Evolutionary conservation across 192 early-diverging fungal genomes (phyloP).

Genomic region (Geranomyces variabilis): DNA sequence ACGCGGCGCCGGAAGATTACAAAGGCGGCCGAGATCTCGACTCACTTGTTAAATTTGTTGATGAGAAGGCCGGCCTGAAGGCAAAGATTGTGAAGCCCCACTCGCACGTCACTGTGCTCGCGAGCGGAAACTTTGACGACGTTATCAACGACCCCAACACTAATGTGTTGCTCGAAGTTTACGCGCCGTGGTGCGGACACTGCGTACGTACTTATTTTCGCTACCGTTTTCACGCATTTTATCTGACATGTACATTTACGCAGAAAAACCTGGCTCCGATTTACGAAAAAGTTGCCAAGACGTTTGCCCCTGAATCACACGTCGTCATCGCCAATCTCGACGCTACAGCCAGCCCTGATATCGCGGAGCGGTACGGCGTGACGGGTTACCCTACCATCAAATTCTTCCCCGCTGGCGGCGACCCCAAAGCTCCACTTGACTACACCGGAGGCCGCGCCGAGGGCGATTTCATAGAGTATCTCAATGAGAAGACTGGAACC

Average conservation of each 20-base stretch:
- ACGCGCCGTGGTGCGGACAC: conserved; percentile 80
- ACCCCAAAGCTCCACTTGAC: no score
- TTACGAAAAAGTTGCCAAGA: conserved; percentile 85
- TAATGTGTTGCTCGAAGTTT: conserved; percentile 88
- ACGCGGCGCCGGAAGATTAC: conserved; percentile 78
- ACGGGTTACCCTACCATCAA: conserved; percentile 74
- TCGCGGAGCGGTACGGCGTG: conserved; percentile 67
- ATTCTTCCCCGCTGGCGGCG: no score
- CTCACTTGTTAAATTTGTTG: conserved; percentile 72
- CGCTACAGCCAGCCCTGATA: conserved; percentile 66
- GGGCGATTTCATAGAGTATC: conserved; percentile 32
- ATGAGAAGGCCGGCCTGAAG: conserved; percentile 78
- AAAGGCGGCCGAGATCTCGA: conserved; percentile 81
- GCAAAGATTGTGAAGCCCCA: conserved; percentile 72
- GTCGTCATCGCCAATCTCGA: conserved; percentile 88
- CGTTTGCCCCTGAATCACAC: conserved; percentile 77
- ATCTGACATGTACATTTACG: conserved; percentile 26
- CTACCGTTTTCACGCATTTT: not conserved
- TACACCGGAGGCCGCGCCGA: no score
- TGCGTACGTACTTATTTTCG: conserved; percentile 14
- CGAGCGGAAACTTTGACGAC: conserved; percentile 74
- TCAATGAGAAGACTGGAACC: no score
- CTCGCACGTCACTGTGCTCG: conserved; percentile 71
- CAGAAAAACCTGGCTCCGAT: conserved; percentile 76
- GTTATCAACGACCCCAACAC: conserved; percentile 71